Percentiles rank a stretch among this genome's conserved stretches.
These are phyloP conservation scores for Boletus bicolor DNA, from an alignment of 768 basidiomycete genomes.

Conservation along the genomic window DNA sequence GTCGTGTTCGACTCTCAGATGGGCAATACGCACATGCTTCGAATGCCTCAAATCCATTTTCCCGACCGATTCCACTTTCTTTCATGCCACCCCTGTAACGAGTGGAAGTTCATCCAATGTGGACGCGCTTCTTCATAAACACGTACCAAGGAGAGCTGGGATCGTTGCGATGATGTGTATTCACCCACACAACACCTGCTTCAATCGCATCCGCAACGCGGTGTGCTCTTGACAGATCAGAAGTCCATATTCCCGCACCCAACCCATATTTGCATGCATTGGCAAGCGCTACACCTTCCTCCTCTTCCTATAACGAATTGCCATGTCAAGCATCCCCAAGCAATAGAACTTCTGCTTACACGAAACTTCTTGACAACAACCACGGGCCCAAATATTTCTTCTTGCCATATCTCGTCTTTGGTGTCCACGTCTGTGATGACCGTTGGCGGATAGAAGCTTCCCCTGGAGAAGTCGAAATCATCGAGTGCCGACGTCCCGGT, in stretches of 20 bases:
- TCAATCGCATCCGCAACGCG: conserved; percentile 68
- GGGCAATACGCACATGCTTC: conserved; percentile 57
- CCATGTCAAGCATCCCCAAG: not conserved
- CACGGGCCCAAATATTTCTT: conserved; percentile 88
- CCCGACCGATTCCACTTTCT: conserved; percentile 81
- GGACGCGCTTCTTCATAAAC: not conserved
- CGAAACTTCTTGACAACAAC: conserved; percentile 59
- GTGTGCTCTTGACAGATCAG: conserved; percentile 70
- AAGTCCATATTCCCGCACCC: conserved; percentile 80
- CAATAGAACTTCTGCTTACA: conserved; percentile 34
- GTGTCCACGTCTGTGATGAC: conserved; percentile 57
- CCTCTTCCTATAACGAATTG: conserved; percentile 44
- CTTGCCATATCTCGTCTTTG: conserved; percentile 68
- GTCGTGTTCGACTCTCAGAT: not conserved
- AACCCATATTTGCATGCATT: conserved; percentile 79
- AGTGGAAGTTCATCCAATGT: conserved; percentile 3
- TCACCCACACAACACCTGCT: conserved; percentile 82
- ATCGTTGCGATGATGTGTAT: conserved; percentile 87
- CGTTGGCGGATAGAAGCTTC: conserved; percentile 80
- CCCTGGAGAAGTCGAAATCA: conserved; percentile 64
- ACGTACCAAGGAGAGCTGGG: conserved; percentile 81
- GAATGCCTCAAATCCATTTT: conserved; percentile 81
- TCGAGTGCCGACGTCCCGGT: conserved; percentile 61
- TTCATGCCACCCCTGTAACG: conserved; percentile 82
- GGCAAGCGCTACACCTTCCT: conserved; percentile 64